Percentiles rank a stretch among this genome's conserved stretches.
These are phyloP conservation scores for Strobilomyces dryophilus DNA, from an alignment of 768 basidiomycete genomes.

Conservation along the genomic window DNA sequence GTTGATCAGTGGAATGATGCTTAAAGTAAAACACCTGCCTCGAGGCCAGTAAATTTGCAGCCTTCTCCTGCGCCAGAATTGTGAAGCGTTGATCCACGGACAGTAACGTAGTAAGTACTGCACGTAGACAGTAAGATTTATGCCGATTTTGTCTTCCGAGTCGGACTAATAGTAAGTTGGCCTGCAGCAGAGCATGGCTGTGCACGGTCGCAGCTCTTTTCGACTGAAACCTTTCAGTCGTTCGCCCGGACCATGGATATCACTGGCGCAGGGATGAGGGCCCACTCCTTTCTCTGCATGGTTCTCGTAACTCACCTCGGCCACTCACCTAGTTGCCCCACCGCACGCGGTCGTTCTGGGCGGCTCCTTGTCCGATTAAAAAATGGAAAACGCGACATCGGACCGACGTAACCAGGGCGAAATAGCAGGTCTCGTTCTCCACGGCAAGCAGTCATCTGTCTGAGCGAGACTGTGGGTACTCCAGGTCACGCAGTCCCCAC, in stretches of 20 bases:
- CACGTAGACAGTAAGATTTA: no score
- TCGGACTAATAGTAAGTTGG: no score
- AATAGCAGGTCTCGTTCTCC: constrained; percentile 27
- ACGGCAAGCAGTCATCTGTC: not conserved
- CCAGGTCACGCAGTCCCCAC: constrained; percentile 22
- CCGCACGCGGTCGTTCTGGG: constrained; percentile 16
- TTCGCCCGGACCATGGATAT: constrained; percentile 6
- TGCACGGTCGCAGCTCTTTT: not conserved
- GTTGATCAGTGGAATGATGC: no score
- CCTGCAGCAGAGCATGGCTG: no score
- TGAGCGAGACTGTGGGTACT: constrained; percentile 15
- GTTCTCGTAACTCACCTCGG: constrained; percentile 21
- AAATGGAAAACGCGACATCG: constrained; percentile 1
- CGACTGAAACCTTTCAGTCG: not conserved
- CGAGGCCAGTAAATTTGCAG: no score
- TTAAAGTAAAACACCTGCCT: no score
- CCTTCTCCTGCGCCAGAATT: no score
- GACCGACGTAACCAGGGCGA: constrained; percentile 11
- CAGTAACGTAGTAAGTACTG: no score
- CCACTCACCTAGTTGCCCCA: constrained; percentile 25
- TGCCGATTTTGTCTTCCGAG: no score
- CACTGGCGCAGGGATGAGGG: constrained; percentile 25
- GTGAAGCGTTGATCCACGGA: no score
- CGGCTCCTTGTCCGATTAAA: constrained; percentile 6
- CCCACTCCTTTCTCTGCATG: not conserved